Base-by-base conservation (phyloP, 2,329 filamentous ascomycete species). In the Penicillium sp. region DNA sequence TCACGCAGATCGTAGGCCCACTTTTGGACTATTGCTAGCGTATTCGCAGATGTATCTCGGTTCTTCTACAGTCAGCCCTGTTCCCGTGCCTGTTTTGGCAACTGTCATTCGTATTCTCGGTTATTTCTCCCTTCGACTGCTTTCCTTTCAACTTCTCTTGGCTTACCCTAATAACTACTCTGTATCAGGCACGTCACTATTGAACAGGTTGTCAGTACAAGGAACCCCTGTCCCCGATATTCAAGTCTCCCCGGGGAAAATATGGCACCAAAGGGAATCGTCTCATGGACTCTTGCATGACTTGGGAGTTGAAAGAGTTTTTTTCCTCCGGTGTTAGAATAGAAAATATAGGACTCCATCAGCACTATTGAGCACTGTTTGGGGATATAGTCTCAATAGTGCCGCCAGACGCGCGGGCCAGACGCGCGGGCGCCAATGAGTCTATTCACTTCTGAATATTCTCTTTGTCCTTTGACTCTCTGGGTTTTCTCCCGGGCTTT, bases 381-480 rank as follows among this genome's bases (percentile, higher is more conserved):
- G 7, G 7, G 45, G 53, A 21, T 29, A 44, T 2, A 55, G 38
- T 38, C 38, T 55, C 53, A 55, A 55, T 55, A 51, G 38, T 19
- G 17, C 31, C 31, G 25, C 31, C 47, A 55, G 19, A 17, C 2
- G n/a, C 23, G 23, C 25, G 23, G 33, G n/a, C n/a, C 47, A 55
- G 19, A 17, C 2, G n/a, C 23, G 23, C 25, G 23, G 33, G n/a
- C n/a, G 23, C 6, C 19, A 29, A 33, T 31, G n/a, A 42, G 7
- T 12, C 29, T 51, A 50, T 51, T 36, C n/a, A 55, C 33, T n/a
- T 2, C 51, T 12, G 12, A 7, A 43, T 27, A 3, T 10, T 1
- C 17, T 29, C 44, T 48, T 48, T 48, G 29, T 35, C 17, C 4
- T n/a, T n/a, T 5, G 12, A 12, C 9, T 7, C 3, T 23, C 4